Evolutionary conservation across 345 rosid species (phyloP).

Genomic region (Heritiera fomes): DNA sequence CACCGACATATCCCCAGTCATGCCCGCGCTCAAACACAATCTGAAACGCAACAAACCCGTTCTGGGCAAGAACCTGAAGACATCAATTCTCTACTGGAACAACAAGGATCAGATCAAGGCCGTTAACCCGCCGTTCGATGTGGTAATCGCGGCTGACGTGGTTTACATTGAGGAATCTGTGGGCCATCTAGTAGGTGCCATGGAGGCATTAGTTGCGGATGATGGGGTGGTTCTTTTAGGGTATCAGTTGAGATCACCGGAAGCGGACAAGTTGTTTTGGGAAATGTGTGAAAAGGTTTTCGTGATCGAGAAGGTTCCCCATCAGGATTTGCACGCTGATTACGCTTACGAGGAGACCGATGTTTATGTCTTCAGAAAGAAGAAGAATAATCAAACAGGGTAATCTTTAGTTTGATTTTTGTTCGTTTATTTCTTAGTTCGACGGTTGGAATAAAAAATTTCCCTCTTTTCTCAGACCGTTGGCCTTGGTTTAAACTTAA

Average conservation of each 20-base stretch:
- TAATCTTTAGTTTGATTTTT: background rate
- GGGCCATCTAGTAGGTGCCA: slow-evolving; percentile 58
- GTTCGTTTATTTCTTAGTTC: background rate
- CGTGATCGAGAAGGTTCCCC: slow-evolving; percentile 71
- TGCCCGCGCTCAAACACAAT: slow-evolving; percentile 94
- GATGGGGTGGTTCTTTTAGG: slow-evolving; percentile 76
- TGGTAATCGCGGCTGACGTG: slow-evolving; percentile 85
- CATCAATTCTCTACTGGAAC: slow-evolving; percentile 69
- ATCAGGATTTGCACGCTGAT: slow-evolving; percentile 80
- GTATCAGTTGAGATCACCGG: slow-evolving; percentile 86
- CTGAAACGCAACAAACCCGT: slow-evolving; percentile 81
- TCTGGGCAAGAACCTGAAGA: slow-evolving; percentile 57
- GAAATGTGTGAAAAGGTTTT: slow-evolving; percentile 65
- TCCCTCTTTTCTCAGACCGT: background rate
- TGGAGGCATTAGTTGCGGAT: slow-evolving; percentile 65
- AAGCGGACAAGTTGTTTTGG: slow-evolving; percentile 84
- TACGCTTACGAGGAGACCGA: slow-evolving; percentile 80
- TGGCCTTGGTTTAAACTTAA: background rate
- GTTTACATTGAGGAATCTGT: slow-evolving; percentile 82
- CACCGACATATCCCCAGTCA: slow-evolving; percentile 83
- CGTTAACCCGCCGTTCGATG: slow-evolving; percentile 71
- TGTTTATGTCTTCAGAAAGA: slow-evolving; percentile 75
- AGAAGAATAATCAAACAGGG: slow-evolving; percentile 26
- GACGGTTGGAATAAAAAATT: background rate
- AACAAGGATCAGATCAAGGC: slow-evolving; percentile 59